Conservation (phyloP, 1,139 yeast species). For the Yamadazyma friedrichii region DNA sequence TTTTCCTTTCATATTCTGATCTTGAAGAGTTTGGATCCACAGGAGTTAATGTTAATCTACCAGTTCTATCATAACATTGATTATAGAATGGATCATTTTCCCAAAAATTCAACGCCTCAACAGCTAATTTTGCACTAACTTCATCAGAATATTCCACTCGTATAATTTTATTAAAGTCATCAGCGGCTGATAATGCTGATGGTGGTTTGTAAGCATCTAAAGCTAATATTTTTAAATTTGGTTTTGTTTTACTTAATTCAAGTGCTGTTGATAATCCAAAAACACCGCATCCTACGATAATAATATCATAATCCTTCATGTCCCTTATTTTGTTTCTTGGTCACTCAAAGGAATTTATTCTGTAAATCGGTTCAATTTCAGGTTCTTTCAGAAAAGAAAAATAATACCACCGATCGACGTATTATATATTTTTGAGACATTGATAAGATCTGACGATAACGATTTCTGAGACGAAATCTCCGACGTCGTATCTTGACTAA, state of each 20-base stretch:
- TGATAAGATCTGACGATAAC: neutral
- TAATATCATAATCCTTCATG: slow-evolving; percentile 10
- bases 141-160: slow-evolving; percentile 41
- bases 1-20: slow-evolving; percentile 14
- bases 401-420: too few relatives aligned
- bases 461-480: neutral
- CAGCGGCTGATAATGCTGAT: slow-evolving; percentile 46
- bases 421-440: too few relatives aligned
- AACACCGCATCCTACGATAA: slow-evolving; percentile 20
- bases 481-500: neutral
- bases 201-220: slow-evolving; percentile 41
- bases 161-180: slow-evolving; percentile 47
- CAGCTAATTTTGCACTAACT: slow-evolving; percentile 33
- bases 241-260: slow-evolving; percentile 16
- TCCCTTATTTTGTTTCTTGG: neutral
- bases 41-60: slow-evolving; percentile 24
- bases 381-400: too few relatives aligned
- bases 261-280: slow-evolving; percentile 22
- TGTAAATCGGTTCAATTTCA: too few relatives aligned
- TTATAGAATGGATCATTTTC: slow-evolving; percentile 29
- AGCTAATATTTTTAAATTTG: slow-evolving; percentile 40
- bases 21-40: slow-evolving; percentile 12
- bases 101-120: slow-evolving; percentile 43
- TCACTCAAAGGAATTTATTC: neutral
- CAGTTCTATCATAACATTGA: slow-evolving; percentile 32